Conservation (phyloP, 176 grass and related monocot species). For the Triticum turgidum region DNA sequence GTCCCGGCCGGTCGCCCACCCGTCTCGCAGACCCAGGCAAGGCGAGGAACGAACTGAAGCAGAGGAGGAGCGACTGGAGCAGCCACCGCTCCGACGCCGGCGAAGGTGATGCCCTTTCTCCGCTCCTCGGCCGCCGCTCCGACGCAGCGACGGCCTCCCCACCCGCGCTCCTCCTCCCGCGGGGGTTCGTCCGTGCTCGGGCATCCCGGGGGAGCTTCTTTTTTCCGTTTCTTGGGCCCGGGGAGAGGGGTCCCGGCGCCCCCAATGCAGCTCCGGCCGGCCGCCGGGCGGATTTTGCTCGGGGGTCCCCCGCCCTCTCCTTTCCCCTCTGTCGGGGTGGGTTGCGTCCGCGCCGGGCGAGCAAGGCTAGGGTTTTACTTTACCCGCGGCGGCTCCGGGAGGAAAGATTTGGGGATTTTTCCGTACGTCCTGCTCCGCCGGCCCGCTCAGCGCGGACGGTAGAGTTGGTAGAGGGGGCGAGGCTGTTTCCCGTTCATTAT, state of each 20-base stretch:
- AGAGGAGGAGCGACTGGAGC: background rate
- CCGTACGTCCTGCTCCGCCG: background rate
- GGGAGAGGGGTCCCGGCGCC: background rate
- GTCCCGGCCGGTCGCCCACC: too few species aligned
- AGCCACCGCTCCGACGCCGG: too few species aligned
- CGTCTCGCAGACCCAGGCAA: too few species aligned
- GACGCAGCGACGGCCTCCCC: background rate
- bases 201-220: background rate
- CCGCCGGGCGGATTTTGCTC: background rate
- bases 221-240: background rate
- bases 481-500: background rate
- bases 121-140: background rate
- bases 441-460: background rate
- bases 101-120: background rate
- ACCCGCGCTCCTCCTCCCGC: background rate
- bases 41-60: too few species aligned
- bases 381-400: background rate
- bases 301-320: background rate
- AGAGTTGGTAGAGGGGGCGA: background rate
- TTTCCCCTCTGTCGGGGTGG: background rate
- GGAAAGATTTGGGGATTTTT: background rate
- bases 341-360: background rate
- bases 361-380: conserved; percentile 31
- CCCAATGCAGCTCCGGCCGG: conserved; percentile 6
- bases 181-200: background rate